Conservation (phyloP, 2,329 filamentous ascomycete genomes). For the Aschersonia sp. region DNA sequence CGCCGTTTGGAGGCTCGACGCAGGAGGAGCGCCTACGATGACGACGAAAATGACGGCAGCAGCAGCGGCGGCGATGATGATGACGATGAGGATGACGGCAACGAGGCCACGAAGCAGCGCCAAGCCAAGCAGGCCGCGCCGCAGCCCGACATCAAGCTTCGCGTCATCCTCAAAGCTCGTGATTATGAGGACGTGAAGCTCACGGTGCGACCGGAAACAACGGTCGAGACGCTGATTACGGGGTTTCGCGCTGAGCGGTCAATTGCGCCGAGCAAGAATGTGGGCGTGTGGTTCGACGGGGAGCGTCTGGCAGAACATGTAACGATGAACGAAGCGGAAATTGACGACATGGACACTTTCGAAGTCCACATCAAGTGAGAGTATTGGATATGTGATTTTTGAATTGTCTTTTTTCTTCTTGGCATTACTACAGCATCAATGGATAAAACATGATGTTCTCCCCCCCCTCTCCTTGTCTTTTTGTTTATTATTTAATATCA, state of each 20-base stretch:
- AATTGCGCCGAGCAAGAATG: constrained; percentile 32
- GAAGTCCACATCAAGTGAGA: constrained; percentile 47
- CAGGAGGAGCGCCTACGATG: constrained; percentile 25
- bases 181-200: constrained; percentile 34
- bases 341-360: constrained; percentile 60
- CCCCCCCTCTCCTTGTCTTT: no score
- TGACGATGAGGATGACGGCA: constrained; percentile 15
- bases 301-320: constrained; percentile 48
- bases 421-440: no score
- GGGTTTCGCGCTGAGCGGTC: constrained; percentile 42
- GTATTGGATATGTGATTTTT: no score
- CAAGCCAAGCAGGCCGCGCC: constrained; percentile 8
- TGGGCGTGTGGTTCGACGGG: constrained; percentile 62
- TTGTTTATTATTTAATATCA: no score
- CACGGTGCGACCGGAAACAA: constrained; percentile 38
- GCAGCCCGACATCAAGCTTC: constrained; percentile 23
- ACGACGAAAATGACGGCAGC: constrained; percentile 21
- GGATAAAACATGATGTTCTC: no score
- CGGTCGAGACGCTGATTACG: constrained; percentile 44
- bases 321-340: constrained; percentile 50
- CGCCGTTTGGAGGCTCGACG: constrained; percentile 23
- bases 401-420: no score
- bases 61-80: constrained; percentile 26
- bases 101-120: constrained; percentile 5
- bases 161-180: constrained; percentile 38